Percentiles rank a stretch among this genome's conserved stretches.
Evolutionary conservation across 768 basidiomycete genomes (phyloP).

Genomic region (Pilatotrama ljubarskyi): DNA sequence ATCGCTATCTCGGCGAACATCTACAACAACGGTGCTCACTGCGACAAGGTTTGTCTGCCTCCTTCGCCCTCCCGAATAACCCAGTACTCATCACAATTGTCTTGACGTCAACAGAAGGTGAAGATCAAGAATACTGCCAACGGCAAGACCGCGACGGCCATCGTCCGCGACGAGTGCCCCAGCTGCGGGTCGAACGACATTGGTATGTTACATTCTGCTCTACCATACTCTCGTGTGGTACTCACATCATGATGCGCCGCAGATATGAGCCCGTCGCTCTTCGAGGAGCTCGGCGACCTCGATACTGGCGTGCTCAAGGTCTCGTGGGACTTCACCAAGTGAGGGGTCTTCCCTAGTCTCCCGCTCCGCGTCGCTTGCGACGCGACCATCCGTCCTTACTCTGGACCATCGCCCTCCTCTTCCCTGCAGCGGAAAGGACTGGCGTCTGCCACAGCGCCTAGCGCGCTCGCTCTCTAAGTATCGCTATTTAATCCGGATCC

Average conservation of each 20-base stretch:
- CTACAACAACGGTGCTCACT: slow-evolving; percentile 56
- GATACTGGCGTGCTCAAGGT: slow-evolving; percentile 50
- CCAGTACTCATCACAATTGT: not conserved
- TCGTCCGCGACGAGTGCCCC: slow-evolving; percentile 58
- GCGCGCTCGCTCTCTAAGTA: not conserved
- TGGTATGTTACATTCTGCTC: slow-evolving; percentile 42
- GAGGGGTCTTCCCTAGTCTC: not conserved
- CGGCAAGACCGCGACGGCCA: slow-evolving; percentile 48
- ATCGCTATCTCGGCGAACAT: slow-evolving; percentile 60
- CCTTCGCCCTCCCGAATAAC: not conserved
- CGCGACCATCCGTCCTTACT: not conserved
- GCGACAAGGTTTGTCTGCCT: slow-evolving; percentile 52
- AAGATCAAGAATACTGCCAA: slow-evolving; percentile 57
- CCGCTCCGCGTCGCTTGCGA: not conserved
- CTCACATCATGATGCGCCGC: not conserved
- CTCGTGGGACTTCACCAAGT: slow-evolving; percentile 55
- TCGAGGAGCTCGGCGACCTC: slow-evolving; percentile 51
- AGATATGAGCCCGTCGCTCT: slow-evolving; percentile 71
- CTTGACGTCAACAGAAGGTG: slow-evolving; percentile 46
- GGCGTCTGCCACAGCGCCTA: not conserved
- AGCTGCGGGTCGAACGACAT: slow-evolving; percentile 53
- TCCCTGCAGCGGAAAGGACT: slow-evolving; percentile 1
- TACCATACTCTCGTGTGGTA: not conserved
- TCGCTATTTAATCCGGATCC: slow-evolving; percentile 10
- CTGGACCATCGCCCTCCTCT: not conserved